phyloP scores from a whole-genome alignment of 2,329 filamentous ascomycete genomes.

The Coniella vitis region DNA sequence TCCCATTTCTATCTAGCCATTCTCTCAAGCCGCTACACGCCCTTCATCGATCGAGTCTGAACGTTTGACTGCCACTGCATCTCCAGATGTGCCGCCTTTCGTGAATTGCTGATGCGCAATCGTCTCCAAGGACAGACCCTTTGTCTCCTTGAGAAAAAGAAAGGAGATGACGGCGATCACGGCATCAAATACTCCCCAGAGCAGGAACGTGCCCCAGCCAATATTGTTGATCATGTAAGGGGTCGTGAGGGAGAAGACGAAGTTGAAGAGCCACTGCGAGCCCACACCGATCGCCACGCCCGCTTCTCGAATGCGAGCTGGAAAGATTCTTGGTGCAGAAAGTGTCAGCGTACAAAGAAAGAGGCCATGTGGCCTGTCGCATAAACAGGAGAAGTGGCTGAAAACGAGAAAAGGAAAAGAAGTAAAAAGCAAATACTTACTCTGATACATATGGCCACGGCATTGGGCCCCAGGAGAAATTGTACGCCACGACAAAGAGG shows the following conservation, averaged over 20 bases:
- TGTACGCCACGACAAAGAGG: conserved; percentile 45
- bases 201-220: conserved; percentile 39
- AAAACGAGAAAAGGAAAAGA: background rate
- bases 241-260: conserved; percentile 39
- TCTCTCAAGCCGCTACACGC: background rate
- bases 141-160: conserved; percentile 60
- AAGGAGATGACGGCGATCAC: conserved; percentile 36
- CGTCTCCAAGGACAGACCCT: conserved; percentile 60
- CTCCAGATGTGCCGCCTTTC: conserved; percentile 11
- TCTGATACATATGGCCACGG: conserved; percentile 44
- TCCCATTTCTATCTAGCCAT: too few relatives aligned
- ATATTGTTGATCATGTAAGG: conserved; percentile 43
- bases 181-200: conserved; percentile 39
- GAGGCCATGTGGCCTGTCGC: too few relatives aligned
- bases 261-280: conserved; percentile 44
- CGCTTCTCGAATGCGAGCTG: conserved; percentile 39
- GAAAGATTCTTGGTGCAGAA: conserved; percentile 39
- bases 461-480: conserved; percentile 42
- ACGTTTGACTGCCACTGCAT: conserved; percentile 12
- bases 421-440: conserved; percentile 21
- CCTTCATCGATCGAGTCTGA: background rate
- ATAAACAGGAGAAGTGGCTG: too few relatives aligned
- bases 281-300: conserved; percentile 38
- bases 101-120: conserved; percentile 27
- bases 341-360: background rate